Evolutionary conservation across 768 basidiomycete species (phyloP).

Genomic region (Kwoniella bestiolae): DNA sequence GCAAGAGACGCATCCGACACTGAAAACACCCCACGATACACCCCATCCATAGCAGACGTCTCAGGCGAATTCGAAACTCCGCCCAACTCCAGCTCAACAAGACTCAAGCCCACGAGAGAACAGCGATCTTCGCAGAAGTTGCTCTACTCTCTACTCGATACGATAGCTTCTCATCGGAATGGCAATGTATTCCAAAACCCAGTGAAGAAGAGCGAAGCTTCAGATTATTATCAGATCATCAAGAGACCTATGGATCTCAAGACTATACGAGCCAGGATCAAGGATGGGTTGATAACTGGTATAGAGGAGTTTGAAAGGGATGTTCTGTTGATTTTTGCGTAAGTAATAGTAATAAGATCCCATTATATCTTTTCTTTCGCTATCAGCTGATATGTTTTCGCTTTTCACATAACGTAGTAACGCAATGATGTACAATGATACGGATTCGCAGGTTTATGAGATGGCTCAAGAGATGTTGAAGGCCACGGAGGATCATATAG

Average conservation of each 20-base stretch:
- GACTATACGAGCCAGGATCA: slow-evolving; percentile 82
- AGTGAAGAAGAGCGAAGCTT: slow-evolving; percentile 83
- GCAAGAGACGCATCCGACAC: slow-evolving; percentile 23
- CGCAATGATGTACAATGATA: slow-evolving; percentile 94
- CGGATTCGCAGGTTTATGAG: slow-evolving; percentile 78
- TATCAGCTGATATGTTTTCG: neutral
- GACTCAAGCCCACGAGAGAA: slow-evolving; percentile 20
- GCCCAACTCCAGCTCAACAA: neutral
- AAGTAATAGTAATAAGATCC: slow-evolving; percentile 19
- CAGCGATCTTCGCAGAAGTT: slow-evolving; percentile 68
- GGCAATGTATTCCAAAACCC: slow-evolving; percentile 90
- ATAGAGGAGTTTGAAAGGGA: slow-evolving; percentile 89
- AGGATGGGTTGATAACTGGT: slow-evolving; percentile 77
- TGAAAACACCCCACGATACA: neutral
- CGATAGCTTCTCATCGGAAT: slow-evolving; percentile 81
- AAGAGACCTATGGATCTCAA: slow-evolving; percentile 95
- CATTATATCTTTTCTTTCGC: neutral
- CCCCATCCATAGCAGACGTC: neutral
- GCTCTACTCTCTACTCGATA: slow-evolving; percentile 76
- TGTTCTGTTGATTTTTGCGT: slow-evolving; percentile 87
- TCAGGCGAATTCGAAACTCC: neutral
- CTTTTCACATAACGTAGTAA: slow-evolving; percentile 60
- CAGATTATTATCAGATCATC: slow-evolving; percentile 89
- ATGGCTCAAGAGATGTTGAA: slow-evolving; percentile 87
- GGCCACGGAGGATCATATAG: slow-evolving; percentile 52